Conservation (phyloP, 257 asterid genomes). For the Forsythia suspensa region DNA sequence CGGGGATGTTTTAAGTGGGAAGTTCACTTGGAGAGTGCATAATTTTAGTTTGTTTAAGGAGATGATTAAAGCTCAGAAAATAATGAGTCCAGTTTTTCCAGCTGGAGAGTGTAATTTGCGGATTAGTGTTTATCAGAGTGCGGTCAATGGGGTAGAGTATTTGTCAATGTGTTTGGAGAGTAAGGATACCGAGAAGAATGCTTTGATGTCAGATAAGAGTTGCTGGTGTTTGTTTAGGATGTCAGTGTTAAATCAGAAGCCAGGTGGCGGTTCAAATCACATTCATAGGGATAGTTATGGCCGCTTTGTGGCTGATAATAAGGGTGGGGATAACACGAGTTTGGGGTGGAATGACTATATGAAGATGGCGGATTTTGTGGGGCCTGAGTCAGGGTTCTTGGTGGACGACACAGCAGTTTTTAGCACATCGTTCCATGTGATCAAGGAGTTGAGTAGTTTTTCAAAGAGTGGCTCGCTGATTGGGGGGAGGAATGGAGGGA, state of each 20-base stretch:
- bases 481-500: constrained; percentile 68
- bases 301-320: constrained; percentile 95
- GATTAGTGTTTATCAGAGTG: constrained; percentile 93
- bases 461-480: constrained; percentile 59
- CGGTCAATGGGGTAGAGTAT: constrained; percentile 83
- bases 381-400: constrained; percentile 75
- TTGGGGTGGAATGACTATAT: constrained; percentile 99
- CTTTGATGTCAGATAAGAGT: constrained; percentile 71
- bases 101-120: constrained; percentile 97
- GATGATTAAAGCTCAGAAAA: constrained; percentile 94
- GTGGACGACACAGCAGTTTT: constrained; percentile 90
- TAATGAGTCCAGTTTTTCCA: constrained; percentile 68
- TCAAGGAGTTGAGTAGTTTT: constrained; percentile 78
- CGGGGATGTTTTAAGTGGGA: constrained; percentile 86
- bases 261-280: constrained; percentile 63
- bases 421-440: constrained; percentile 93
- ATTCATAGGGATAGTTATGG: constrained; percentile 96
- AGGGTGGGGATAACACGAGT: constrained; percentile 94
- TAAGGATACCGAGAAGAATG: constrained; percentile 86
- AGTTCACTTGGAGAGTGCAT: constrained; percentile 93
- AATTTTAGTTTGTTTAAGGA: constrained; percentile 91
- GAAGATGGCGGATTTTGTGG: constrained; percentile 77
- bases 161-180: constrained; percentile 98
- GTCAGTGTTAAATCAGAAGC: constrained; percentile 95
- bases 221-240: constrained; percentile 99